Evolutionary conservation across 345 rosid species (phyloP).

Genomic region (Camelina hispida): DNA sequence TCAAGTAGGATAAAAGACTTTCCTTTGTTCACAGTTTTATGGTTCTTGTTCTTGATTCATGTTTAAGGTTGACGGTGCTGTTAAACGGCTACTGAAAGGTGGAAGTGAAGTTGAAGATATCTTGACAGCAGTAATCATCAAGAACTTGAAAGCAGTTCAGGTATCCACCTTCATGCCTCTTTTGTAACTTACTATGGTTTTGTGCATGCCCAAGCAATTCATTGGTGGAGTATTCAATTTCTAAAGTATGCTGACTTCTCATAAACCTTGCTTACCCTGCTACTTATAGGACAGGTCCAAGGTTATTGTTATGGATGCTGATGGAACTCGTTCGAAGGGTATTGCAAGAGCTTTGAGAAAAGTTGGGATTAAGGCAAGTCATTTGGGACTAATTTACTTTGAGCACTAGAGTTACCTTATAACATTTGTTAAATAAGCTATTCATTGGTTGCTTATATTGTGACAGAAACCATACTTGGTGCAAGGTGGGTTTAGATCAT

Average conservation of each 20-base stretch:
- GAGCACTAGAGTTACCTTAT: not conserved
- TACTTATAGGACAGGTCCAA: slow-evolving; percentile 92
- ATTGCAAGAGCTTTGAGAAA: slow-evolving; percentile 91
- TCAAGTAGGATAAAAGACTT: not conserved
- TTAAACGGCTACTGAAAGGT: slow-evolving; percentile 66
- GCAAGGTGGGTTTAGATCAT: slow-evolving; percentile 86
- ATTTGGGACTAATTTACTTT: not conserved
- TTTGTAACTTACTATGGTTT: slow-evolving; percentile 14
- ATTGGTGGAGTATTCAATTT: not conserved
- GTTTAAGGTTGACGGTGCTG: slow-evolving; percentile 65
- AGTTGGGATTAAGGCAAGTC: slow-evolving; percentile 77
- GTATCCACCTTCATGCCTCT: slow-evolving; percentile 48
- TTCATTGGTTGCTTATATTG: slow-evolving; percentile 23
- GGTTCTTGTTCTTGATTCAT: slow-evolving; percentile 36
- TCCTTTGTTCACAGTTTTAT: slow-evolving; percentile 32
- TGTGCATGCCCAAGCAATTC: slow-evolving; percentile 9
- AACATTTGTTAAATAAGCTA: slow-evolving; percentile 1
- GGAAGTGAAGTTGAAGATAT: slow-evolving; percentile 74
- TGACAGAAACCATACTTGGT: slow-evolving; percentile 78
- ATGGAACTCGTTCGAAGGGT: slow-evolving; percentile 84
- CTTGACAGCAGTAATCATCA: slow-evolving; percentile 72
- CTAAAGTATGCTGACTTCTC: slow-evolving; percentile 41
- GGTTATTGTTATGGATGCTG: slow-evolving; percentile 94
- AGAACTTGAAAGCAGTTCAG: slow-evolving; percentile 78
- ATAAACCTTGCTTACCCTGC: slow-evolving; percentile 48